Evolutionary conservation across 306 rosid genomes (phyloP), one percentile per base, ranked within the genome.

Genomic region (Sindora glabra): DNA sequence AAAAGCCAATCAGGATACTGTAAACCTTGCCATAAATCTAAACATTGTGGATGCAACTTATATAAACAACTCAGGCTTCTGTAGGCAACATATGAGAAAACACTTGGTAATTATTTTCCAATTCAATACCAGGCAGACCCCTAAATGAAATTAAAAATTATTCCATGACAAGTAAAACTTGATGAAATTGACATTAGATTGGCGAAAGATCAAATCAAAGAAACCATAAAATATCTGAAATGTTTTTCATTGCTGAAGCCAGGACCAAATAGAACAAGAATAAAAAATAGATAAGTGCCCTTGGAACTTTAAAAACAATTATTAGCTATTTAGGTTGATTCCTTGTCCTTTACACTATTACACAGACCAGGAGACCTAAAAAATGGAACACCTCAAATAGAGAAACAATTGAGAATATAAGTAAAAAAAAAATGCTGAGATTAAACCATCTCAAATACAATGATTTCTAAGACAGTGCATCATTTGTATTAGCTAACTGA

Each of bases 401-500:
- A 32, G 37, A 65, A 46, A n/a, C 24, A 14, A 40, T 14, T 15
- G 18, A 48, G 34, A 22, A n/a, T n/a, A n/a, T n/a, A n/a, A n/a
- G n/a, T n/a, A 25, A 63, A 8, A 23, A 59, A 13, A 40, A 61
- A 5, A 48, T 18, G 29, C 47, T 29, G 22, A 23, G 21, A 60
- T 13, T n/a, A 24, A 56, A 52, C 25, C 52, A 46, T 25, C 45
- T 25, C 45, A 12, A 23, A 11, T 50, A 17, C 46, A 38, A 63
- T 24, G 40, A 38, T 48, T 58, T 41, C 13, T 53, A 48, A 27
- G 48, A 18, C 59, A 70, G 27, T 58, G 54, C 13, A 56, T 37
- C 11, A 39, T 45, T 70, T 48, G 22, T 45, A 64, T 4, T 53
- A 40, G 57, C 54, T 52, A 29, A 69, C 42, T 37, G 18, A 27